Evolutionary conservation across 2,329 filamentous ascomycete species (phyloP).

Genomic region (Thielaviopsis ethacetica): DNA sequence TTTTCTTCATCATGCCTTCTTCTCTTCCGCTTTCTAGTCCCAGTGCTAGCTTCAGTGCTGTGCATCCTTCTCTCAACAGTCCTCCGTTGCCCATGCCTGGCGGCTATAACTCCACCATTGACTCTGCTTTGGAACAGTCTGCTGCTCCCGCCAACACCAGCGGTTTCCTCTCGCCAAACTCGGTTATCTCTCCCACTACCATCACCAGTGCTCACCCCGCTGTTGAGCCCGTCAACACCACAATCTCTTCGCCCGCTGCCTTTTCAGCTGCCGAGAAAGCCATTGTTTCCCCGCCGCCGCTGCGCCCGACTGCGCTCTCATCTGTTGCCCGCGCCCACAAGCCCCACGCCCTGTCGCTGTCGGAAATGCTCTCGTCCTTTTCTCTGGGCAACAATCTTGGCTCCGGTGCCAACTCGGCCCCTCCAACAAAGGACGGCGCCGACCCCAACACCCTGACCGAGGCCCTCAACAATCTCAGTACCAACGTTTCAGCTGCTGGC

Average conservation of each 20-base stretch:
- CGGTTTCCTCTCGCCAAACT: too few relatives aligned
- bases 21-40: neutral
- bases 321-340: slow-evolving; percentile 46
- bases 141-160: neutral
- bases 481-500: slow-evolving; percentile 17
- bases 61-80: slow-evolving; percentile 34
- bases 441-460: slow-evolving; percentile 39
- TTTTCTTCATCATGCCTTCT: neutral
- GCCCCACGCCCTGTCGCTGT: slow-evolving; percentile 45
- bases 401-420: slow-evolving; percentile 23
- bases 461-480: slow-evolving; percentile 37
- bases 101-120: slow-evolving; percentile 16
- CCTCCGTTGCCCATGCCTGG: slow-evolving; percentile 13
- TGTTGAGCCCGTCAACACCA: neutral
- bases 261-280: slow-evolving; percentile 16
- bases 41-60: slow-evolving; percentile 15
- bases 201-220: too few relatives aligned
- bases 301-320: slow-evolving; percentile 62
- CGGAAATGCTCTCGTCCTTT: slow-evolving; percentile 37
- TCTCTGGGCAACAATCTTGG: slow-evolving; percentile 14
- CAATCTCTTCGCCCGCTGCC: slow-evolving; percentile 8
- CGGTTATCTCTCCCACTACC: too few relatives aligned
- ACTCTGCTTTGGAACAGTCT: slow-evolving; percentile 15
- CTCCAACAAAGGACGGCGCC: slow-evolving; percentile 14
- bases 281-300: slow-evolving; percentile 18